These are phyloP conservation scores for Solanum chacoense DNA, from an alignment of 305 asterid species.

Conservation along the genomic window DNA sequence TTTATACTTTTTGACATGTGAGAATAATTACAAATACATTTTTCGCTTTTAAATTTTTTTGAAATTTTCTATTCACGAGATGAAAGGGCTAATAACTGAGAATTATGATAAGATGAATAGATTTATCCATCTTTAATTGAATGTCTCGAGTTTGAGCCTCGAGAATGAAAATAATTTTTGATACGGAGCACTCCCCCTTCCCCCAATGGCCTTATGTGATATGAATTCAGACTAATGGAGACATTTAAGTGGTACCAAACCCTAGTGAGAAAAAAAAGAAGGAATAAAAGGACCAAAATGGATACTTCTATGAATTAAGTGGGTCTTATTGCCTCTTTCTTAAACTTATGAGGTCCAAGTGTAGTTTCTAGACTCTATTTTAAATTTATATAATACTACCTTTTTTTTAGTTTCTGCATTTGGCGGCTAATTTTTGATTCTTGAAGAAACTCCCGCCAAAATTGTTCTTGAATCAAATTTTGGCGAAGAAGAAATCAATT, in stretches of 20 bases:
- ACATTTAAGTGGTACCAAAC: not conserved
- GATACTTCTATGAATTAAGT: not conserved
- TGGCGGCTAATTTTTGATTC: not conserved
- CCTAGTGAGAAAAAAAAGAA: not conserved
- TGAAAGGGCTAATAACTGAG: not conserved
- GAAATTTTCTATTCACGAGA: not conserved
- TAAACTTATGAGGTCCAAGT: not conserved
- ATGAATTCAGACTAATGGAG: not conserved
- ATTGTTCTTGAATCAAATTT: not conserved
- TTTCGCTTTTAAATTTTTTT: not conserved
- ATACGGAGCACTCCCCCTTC: not conserved
- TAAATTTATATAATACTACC: not conserved
- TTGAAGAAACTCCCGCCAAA: not conserved
- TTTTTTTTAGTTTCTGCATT: not conserved
- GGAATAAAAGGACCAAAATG: not conserved
- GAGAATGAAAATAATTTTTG: not conserved
- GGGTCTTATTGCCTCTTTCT: not conserved
- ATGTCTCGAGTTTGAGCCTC: accelerated
- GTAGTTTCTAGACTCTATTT: not conserved
- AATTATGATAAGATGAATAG: not conserved
- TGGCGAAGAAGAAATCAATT: not conserved
- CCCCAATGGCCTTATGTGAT: not conserved
- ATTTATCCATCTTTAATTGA: not conserved
- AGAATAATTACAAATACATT: not conserved
- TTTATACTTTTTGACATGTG: not conserved